Percentiles rank a stretch among this genome's conserved stretches.
Conservation (phyloP, 768 basidiomycete genomes). For the Tylopilus plumbeoviolaceoides region DNA sequence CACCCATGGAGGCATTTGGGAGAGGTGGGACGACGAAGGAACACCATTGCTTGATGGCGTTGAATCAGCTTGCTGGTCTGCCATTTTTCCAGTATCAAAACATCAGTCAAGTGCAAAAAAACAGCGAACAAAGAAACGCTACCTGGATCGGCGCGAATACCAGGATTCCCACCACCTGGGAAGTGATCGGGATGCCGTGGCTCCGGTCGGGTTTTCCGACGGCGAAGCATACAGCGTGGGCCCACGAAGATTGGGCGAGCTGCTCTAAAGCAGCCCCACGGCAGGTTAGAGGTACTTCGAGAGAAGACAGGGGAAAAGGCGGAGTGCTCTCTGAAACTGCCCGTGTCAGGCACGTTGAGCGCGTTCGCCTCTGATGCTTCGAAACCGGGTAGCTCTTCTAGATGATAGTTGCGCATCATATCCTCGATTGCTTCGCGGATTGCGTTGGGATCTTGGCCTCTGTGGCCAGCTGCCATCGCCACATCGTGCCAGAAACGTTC, state of each 20-base stretch:
- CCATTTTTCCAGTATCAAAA: neutral
- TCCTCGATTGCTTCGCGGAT: conserved; percentile 21
- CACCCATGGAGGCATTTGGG: conserved; percentile 11
- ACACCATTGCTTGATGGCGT: neutral
- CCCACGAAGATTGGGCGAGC: conserved; percentile 14
- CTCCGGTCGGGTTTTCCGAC: conserved; percentile 6
- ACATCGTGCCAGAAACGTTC: conserved; percentile 28
- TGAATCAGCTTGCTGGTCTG: conserved; percentile 8
- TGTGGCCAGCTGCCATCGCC: conserved; percentile 7
- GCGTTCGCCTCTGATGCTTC: neutral
- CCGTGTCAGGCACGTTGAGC: conserved; percentile 4
- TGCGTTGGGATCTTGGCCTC: conserved; percentile 6
- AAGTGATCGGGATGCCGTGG: conserved; percentile 11
- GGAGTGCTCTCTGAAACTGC: conserved; percentile 13
- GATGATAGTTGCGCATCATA: conserved; percentile 21
- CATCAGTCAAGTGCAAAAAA: conserved; percentile 2
- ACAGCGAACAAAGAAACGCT: neutral
- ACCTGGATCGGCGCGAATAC: conserved; percentile 18
- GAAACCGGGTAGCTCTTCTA: conserved; percentile 18
- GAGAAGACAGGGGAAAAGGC: conserved; percentile 22
- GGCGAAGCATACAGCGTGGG: conserved; percentile 4
- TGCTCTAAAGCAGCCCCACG: neutral
- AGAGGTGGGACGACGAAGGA: conserved; percentile 1
- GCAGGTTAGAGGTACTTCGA: neutral
- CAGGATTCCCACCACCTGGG: conserved; percentile 20